Conservation (phyloP, 2,329 filamentous ascomycete species). For the Penicillium fuscoglaucum region DNA sequence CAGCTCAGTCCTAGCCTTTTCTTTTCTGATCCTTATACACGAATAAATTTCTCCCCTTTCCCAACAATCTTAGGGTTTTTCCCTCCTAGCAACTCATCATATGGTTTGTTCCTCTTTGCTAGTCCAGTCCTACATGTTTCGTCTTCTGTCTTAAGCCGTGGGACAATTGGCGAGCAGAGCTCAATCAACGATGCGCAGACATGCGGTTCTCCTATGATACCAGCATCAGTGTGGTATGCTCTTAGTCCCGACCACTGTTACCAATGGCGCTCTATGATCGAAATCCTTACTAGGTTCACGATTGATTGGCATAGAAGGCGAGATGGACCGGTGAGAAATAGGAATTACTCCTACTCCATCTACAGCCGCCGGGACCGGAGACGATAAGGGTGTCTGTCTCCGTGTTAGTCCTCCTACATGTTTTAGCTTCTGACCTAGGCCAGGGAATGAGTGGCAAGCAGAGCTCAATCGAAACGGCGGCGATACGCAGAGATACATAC, state of each 20-base stretch:
- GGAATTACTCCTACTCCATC: not conserved
- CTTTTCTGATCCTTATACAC: slow-evolving; percentile 13
- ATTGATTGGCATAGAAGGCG: not conserved
- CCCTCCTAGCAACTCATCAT: too few species aligned
- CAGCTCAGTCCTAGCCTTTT: slow-evolving; percentile 14
- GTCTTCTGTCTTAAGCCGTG: not conserved
- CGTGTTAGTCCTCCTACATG: not conserved
- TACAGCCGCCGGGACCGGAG: not conserved
- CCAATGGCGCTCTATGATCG: not conserved
- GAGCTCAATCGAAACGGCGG: not conserved
- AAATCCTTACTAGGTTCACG: not conserved
- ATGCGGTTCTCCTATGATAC: slow-evolving; percentile 1
- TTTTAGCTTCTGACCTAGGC: not conserved
- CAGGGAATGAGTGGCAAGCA: not conserved
- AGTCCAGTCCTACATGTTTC: not conserved
- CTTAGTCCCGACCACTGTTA: not conserved
- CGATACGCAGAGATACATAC: not conserved
- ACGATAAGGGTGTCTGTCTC: not conserved
- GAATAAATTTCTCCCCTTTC: too few species aligned
- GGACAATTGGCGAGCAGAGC: too few species aligned
- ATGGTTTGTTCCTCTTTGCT: not conserved
- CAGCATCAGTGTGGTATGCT: not conserved
- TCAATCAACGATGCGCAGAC: not conserved
- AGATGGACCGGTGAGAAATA: not conserved
- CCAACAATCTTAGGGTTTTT: too few species aligned